A percentile compares a stretch with the other conserved stretches of the same genome.
Evolutionary conservation across 2,329 filamentous ascomycete genomes (phyloP).

Genomic region (Dactylonectria macrodidyma): DNA sequence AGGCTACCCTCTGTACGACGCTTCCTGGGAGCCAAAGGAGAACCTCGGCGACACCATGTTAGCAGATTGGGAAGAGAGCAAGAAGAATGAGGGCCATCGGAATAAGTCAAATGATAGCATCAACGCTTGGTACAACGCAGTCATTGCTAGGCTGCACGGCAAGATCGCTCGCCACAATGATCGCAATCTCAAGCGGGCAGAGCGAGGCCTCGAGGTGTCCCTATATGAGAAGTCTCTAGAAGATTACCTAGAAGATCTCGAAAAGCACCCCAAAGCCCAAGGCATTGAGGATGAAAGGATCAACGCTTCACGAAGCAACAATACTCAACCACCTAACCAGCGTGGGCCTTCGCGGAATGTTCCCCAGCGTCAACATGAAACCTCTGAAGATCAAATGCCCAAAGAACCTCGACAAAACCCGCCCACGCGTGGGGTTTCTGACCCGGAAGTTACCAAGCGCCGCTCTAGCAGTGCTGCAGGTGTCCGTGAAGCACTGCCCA

Average conservation of each 20-base stretch:
- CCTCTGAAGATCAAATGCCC: neutral
- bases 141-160: constrained; percentile 41
- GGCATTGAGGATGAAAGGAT: constrained; percentile 24
- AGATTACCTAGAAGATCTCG: constrained; percentile 41
- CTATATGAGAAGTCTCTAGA: constrained; percentile 36
- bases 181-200: constrained; percentile 61
- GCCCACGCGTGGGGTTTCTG: neutral
- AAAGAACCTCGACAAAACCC: constrained; percentile 5
- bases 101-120: constrained; percentile 56
- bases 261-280: constrained; percentile 26
- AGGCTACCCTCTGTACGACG: constrained; percentile 52
- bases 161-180: constrained; percentile 57
- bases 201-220: constrained; percentile 52
- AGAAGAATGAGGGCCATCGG: constrained; percentile 53
- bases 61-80: constrained; percentile 60
- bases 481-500: neutral
- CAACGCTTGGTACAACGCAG: constrained; percentile 54
- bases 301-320: neutral
- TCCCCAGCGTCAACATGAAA: neutral
- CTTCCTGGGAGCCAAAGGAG: constrained; percentile 66
- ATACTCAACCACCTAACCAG: neutral
- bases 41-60: constrained; percentile 59
- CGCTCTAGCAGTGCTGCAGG: neutral
- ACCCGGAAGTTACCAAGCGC: constrained; percentile 13
- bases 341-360: neutral